These are phyloP conservation scores for Solanum ossicruentum DNA, from an alignment of 257 asterid genomes.

Conservation along the genomic window DNA sequence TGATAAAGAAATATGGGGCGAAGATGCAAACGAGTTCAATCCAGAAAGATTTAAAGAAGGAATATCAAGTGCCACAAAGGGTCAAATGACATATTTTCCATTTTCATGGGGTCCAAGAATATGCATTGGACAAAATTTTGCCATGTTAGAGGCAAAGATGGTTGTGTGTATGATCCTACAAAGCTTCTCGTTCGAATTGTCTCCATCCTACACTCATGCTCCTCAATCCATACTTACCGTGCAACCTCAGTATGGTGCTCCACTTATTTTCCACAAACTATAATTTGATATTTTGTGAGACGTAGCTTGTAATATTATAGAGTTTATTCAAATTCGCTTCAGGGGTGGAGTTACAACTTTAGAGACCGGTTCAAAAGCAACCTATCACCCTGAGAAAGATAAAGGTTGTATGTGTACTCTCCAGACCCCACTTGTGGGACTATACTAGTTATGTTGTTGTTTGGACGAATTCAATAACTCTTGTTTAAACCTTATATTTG, in stretches of 20 bases:
- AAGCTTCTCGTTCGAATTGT: slow-evolving; percentile 12
- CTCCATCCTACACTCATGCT: slow-evolving; percentile 19
- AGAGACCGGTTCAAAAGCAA: background rate
- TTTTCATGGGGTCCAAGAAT: slow-evolving; percentile 27
- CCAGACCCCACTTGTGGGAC: background rate
- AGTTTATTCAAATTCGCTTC: background rate
- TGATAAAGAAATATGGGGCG: slow-evolving; percentile 20
- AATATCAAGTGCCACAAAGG: background rate
- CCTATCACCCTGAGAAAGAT: background rate
- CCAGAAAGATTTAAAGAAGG: slow-evolving; percentile 23
- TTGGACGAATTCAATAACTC: background rate
- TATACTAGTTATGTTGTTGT: too few species aligned
- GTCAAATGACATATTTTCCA: slow-evolving; percentile 10
- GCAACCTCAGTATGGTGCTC: background rate
- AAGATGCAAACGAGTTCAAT: slow-evolving; percentile 16
- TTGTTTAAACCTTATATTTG: background rate
- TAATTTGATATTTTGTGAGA: too few species aligned
- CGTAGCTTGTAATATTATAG: too few species aligned
- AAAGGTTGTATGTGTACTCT: too few species aligned
- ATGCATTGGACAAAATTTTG: slow-evolving; percentile 21
- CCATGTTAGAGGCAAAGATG: slow-evolving; percentile 21
- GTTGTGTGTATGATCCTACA: slow-evolving; percentile 25
- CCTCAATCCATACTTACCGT: too few species aligned
- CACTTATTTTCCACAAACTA: background rate
- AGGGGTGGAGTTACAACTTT: background rate